Conservation (phyloP, 2,329 filamentous ascomycete species). For the Cucurbitaria berberidis region DNA sequence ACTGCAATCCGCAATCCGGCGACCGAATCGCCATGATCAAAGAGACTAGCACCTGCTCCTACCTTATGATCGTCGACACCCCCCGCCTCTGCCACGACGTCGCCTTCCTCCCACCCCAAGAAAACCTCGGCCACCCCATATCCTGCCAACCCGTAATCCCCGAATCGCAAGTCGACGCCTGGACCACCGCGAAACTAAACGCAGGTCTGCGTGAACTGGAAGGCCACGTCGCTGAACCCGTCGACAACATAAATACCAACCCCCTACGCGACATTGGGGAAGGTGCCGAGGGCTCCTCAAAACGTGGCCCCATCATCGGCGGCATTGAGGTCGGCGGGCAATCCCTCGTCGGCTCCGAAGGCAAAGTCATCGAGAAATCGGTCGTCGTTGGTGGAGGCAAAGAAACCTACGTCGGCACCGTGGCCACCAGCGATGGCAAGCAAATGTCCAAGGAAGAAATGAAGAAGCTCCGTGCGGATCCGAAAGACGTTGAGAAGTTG, state of each 20-base stretch:
- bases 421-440: slow-evolving; percentile 66
- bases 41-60: slow-evolving; percentile 87
- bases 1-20: slow-evolving; percentile 76
- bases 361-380: slow-evolving; percentile 62
- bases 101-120: slow-evolving; percentile 81
- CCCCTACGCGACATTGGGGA: slow-evolving; percentile 44
- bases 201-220: slow-evolving; percentile 37
- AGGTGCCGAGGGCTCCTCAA: slow-evolving; percentile 36
- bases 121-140: slow-evolving; percentile 77
- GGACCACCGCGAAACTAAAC: slow-evolving; percentile 45
- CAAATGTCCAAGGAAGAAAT: slow-evolving; percentile 71
- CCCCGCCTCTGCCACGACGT: slow-evolving; percentile 86
- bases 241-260: slow-evolving; percentile 33
- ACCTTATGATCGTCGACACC: slow-evolving; percentile 91
- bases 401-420: slow-evolving; percentile 60
- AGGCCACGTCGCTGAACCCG: slow-evolving; percentile 29
- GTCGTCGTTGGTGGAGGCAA: slow-evolving; percentile 58
- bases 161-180: slow-evolving; percentile 60
- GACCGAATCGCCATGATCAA: slow-evolving; percentile 92
- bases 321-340: slow-evolving; percentile 66
- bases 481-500: slow-evolving; percentile 71
- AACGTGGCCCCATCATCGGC: slow-evolving; percentile 58
- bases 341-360: slow-evolving; percentile 61
- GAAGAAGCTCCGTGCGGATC: slow-evolving; percentile 66
- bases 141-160: slow-evolving; percentile 74